Evolutionary conservation across 1,139 yeast species (phyloP).

Genomic region (Yamadazyma dushanensis): DNA sequence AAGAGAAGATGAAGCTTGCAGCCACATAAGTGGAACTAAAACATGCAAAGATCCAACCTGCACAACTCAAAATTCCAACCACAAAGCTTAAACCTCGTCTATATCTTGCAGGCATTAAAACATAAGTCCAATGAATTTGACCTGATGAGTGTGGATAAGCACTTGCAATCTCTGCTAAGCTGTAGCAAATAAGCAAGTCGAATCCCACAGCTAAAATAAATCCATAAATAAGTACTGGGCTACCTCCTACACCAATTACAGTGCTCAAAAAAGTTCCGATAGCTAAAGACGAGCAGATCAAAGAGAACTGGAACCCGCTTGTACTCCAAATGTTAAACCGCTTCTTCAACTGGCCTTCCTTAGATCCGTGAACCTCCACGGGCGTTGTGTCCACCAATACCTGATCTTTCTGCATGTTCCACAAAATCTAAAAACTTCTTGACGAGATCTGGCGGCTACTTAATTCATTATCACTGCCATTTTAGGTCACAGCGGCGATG

Average conservation of each 20-base stretch:
- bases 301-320: constrained; percentile 23
- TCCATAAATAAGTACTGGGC: constrained; percentile 26
- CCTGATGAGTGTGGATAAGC: constrained; percentile 32
- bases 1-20: constrained; percentile 42
- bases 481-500: too few species aligned
- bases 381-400: constrained; percentile 6
- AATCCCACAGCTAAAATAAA: constrained; percentile 22
- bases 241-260: constrained; percentile 29
- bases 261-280: constrained; percentile 27
- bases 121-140: constrained; percentile 32
- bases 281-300: constrained; percentile 27
- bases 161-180: constrained; percentile 28
- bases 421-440: too few species aligned
- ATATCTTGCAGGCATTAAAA: constrained; percentile 21
- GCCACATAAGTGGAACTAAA: constrained; percentile 33
- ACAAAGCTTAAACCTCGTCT: constrained; percentile 32
- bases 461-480: too few species aligned
- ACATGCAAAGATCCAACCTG: constrained; percentile 50
- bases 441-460: too few species aligned
- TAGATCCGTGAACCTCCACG: background rate
- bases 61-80: constrained; percentile 53
- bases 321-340: constrained; percentile 26
- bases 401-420: background rate
- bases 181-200: constrained; percentile 23
- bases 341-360: constrained; percentile 18